Conservation (phyloP, 192 early-diverging fungal genomes). For the Coemansia interrupta region DNA sequence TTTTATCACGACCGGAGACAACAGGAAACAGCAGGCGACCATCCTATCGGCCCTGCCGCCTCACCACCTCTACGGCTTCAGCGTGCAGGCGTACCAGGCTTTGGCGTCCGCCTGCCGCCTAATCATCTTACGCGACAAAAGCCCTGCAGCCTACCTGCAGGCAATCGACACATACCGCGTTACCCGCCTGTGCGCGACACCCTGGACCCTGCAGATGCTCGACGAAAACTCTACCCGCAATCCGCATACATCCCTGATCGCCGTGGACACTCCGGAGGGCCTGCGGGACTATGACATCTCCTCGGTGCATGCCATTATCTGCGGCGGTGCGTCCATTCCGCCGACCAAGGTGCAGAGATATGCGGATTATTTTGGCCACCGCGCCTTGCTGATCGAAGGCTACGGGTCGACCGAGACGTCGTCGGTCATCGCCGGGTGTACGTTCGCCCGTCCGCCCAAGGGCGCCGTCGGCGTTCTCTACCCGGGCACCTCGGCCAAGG, state of each 20-base stretch:
- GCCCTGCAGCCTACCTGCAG: constrained; percentile 8
- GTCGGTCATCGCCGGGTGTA: constrained; percentile 19
- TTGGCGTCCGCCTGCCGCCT: constrained; percentile 18
- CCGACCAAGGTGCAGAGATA: constrained; percentile 8
- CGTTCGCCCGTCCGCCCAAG: constrained; percentile 1
- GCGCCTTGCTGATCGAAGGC: constrained; percentile 4
- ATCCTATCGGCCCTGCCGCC: constrained; percentile 23
- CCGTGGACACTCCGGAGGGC: too few relatives aligned
- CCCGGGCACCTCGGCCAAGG: constrained; percentile 32
- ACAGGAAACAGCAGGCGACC: not conserved
- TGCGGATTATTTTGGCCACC: constrained; percentile 20
- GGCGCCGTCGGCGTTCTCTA: constrained; percentile 38
- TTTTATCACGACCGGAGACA: constrained; percentile 6
- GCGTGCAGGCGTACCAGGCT: constrained; percentile 34
- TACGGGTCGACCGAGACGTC: constrained; percentile 39
- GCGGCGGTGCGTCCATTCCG: constrained; percentile 36
- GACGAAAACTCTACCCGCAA: too few relatives aligned
- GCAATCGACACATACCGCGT: constrained; percentile 25
- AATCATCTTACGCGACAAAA: constrained; percentile 21
- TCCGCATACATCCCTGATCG: too few relatives aligned
- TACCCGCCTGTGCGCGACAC: constrained; percentile 16
- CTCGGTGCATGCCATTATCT: constrained; percentile 20
- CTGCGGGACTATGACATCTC: constrained; percentile 9
- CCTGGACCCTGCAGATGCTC: constrained; percentile 11
- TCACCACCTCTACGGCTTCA: constrained; percentile 33